These are phyloP conservation scores for Glomus cerebriforme DNA, from an alignment of 192 early-diverging fungal species.

Conservation along the genomic window DNA sequence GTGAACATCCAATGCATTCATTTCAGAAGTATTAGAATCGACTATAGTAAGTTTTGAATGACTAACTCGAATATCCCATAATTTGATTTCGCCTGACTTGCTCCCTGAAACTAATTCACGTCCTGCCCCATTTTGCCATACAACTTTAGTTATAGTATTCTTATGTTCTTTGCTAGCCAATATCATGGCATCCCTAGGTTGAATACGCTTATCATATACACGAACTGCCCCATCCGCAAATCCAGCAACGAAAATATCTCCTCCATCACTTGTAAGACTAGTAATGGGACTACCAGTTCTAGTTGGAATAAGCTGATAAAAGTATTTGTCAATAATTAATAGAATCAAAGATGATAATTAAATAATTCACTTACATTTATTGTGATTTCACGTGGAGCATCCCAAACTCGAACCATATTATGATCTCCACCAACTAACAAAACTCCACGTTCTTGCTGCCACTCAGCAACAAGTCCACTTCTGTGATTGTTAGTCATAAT, in stretches of 20 bases:
- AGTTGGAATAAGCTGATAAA: slow-evolving; percentile 59
- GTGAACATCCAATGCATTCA: slow-evolving; percentile 61
- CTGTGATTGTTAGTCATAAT: slow-evolving; percentile 58
- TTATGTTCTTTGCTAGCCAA: slow-evolving; percentile 63
- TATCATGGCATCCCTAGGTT: slow-evolving; percentile 56
- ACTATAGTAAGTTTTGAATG: slow-evolving; percentile 41
- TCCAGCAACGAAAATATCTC: slow-evolving; percentile 69
- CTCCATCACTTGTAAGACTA: slow-evolving; percentile 65
- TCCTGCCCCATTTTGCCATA: slow-evolving; percentile 53
- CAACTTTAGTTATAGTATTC: slow-evolving; percentile 58
- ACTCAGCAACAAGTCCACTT: slow-evolving; percentile 69
- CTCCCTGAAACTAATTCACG: slow-evolving; percentile 70
- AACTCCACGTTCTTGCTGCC: slow-evolving; percentile 75
- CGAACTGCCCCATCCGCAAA: slow-evolving; percentile 74
- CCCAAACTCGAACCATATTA: slow-evolving; percentile 73
- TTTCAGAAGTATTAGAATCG: slow-evolving; percentile 46
- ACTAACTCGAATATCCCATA: slow-evolving; percentile 61
- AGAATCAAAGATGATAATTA: not conserved
- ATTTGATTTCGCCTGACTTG: slow-evolving; percentile 57
- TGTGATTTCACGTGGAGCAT: slow-evolving; percentile 74
- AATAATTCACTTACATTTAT: slow-evolving; percentile 52
- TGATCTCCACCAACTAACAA: slow-evolving; percentile 71
- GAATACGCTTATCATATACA: slow-evolving; percentile 67
- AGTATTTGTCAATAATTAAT: slow-evolving; percentile 8
- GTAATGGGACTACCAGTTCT: slow-evolving; percentile 59